phyloP scores from a whole-genome alignment of 192 early-diverging fungal species.

The Chytriomyces hyalinus region DNA sequence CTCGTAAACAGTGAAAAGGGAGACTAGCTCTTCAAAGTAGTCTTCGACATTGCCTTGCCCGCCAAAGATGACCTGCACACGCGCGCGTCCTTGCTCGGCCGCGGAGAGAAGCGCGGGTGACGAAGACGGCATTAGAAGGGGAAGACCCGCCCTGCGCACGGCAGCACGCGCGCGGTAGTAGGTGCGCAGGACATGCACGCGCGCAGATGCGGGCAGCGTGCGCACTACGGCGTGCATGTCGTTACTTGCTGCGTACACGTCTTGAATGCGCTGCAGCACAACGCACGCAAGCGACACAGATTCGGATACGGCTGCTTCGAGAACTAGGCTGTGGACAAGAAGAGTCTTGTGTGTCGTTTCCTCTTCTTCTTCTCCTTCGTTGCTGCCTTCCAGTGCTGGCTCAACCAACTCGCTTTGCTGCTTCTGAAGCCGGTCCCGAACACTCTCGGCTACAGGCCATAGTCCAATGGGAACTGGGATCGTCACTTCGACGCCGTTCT shows the following conservation, averaged over 20 bases:
- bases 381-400: neutral
- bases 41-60: constrained; percentile 95
- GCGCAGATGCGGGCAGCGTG: constrained; percentile 40
- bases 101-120: constrained; percentile 74
- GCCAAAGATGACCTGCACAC: constrained; percentile 86
- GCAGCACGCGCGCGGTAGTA: constrained; percentile 78
- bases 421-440: constrained; percentile 74
- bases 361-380: too few relatives aligned
- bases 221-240: constrained; percentile 82
- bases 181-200: constrained; percentile 69
- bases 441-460: constrained; percentile 87
- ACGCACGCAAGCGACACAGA: constrained; percentile 71
- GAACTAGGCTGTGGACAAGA: constrained; percentile 24
- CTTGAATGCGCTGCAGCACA: constrained; percentile 76
- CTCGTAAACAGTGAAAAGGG: constrained; percentile 80
- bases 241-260: constrained; percentile 76
- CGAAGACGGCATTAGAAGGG: constrained; percentile 11
- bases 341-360: neutral
- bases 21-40: constrained; percentile 90
- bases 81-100: constrained; percentile 63
- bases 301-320: constrained; percentile 44
- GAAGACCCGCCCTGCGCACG: constrained; percentile 46
- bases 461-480: constrained; percentile 81
- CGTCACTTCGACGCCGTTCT: constrained; percentile 77
- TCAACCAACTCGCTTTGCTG: constrained; percentile 59